Conservation (phyloP, 2,329 filamentous ascomycete genomes). For the Tolypocladium sp. region DNA sequence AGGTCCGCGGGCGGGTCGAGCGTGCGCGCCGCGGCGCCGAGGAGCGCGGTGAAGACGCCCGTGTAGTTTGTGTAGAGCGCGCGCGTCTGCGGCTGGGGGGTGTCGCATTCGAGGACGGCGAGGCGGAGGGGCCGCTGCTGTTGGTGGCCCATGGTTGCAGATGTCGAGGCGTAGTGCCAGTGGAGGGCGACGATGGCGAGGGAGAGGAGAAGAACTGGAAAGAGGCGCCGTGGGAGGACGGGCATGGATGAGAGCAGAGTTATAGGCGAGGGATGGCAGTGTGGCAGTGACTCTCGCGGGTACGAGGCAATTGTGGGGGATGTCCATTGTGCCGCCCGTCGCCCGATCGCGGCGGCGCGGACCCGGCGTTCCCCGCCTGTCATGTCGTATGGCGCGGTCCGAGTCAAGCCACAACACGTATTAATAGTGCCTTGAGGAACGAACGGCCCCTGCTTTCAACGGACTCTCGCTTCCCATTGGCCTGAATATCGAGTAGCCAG, state of each 20-base stretch:
- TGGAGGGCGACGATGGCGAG: neutral
- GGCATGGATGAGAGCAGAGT: neutral
- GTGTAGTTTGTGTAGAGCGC: slow-evolving; percentile 64
- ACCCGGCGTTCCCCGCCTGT: neutral
- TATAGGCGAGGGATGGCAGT: neutral
- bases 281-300: neutral
- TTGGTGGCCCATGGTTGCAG: neutral
- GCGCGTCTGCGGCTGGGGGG: slow-evolving; percentile 54
- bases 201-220: neutral
- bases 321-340: neutral
- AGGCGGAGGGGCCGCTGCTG: slow-evolving; percentile 53
- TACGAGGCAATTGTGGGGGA: neutral
- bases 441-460: no score
- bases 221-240: neutral
- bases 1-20: slow-evolving; percentile 32
- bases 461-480: no score
- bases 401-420: neutral
- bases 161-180: neutral
- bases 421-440: no score
- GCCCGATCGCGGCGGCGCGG: neutral
- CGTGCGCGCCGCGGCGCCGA: slow-evolving; percentile 42
- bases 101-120: slow-evolving; percentile 84
- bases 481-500: no score
- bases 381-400: no score
- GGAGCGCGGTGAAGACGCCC: slow-evolving; percentile 56